These are phyloP conservation scores for Cyclospora cayetanensis DNA, from an alignment of 169 alveolate genomes.

Conservation along the genomic window DNA sequence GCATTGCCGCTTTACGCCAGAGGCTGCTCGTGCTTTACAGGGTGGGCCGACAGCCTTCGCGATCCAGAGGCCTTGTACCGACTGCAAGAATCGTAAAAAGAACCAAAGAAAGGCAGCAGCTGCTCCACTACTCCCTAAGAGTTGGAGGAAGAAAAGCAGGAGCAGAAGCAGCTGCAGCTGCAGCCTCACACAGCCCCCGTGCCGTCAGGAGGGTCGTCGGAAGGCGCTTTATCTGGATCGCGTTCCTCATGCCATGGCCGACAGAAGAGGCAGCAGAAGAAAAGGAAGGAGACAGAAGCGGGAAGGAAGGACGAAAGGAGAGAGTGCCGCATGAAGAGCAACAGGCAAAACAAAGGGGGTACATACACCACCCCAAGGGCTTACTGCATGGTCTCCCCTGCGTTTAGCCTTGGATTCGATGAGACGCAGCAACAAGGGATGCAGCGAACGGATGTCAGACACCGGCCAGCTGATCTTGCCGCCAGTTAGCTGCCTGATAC, in stretches of 20 bases:
- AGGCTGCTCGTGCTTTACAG: neutral
- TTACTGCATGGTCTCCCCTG: slow-evolving; percentile 59
- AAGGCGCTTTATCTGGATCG: too few species aligned
- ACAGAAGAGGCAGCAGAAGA: neutral
- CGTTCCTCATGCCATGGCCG: too few species aligned
- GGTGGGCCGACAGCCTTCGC: neutral
- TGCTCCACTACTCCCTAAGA: too few species aligned
- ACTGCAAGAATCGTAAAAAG: too few species aligned
- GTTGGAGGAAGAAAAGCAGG: neutral
- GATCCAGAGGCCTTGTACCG: slow-evolving; percentile 44
- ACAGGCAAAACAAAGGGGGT: neutral
- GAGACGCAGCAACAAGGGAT: slow-evolving; percentile 61
- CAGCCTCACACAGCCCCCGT: too few species aligned
- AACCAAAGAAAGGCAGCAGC: too few species aligned
- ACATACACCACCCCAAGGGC: neutral
- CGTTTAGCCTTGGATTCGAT: slow-evolving; percentile 54
- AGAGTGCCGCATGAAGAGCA: neutral
- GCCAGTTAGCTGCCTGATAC: slow-evolving; percentile 68
- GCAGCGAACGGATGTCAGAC: slow-evolving; percentile 60
- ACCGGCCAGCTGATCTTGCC: slow-evolving; percentile 73
- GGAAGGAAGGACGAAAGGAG: neutral
- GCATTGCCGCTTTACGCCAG: slow-evolving; percentile 42
- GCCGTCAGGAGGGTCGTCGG: too few species aligned
- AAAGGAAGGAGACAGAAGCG: neutral
- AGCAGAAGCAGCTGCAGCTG: slow-evolving; percentile 13